Percentiles rank a stretch among this genome's conserved stretches.
These are phyloP conservation scores for Tremellales sp. DNA, from an alignment of 1,284 basidiomycete genomes.

Conservation along the genomic window DNA sequence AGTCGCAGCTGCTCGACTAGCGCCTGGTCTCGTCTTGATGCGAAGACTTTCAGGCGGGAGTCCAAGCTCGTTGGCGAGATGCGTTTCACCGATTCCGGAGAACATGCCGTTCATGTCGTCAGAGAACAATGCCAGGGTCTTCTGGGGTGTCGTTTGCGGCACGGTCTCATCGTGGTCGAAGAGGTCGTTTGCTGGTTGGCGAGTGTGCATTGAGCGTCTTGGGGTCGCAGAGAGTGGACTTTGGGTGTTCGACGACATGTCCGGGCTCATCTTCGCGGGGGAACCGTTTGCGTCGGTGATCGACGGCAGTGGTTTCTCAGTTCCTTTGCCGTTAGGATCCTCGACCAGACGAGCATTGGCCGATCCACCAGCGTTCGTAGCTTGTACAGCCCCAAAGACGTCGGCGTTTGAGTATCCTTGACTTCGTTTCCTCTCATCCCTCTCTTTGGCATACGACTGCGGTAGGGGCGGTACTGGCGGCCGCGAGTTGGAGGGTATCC, in stretches of 20 bases:
- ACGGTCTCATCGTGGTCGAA: not conserved
- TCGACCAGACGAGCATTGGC: too few relatives aligned
- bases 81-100: constrained; percentile 29
- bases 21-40: not conserved
- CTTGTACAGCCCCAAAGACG: constrained; percentile 5
- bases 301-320: constrained; percentile 12
- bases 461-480: not conserved
- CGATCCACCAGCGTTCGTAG: not conserved
- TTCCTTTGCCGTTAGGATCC: not conserved
- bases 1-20: not conserved
- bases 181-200: constrained; percentile 25
- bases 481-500: not conserved
- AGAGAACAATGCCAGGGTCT: constrained; percentile 27
- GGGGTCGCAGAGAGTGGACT: not conserved
- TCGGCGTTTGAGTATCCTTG: constrained; percentile 5
- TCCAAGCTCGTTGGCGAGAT: constrained; percentile 34
- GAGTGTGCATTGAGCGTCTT: constrained; percentile 15
- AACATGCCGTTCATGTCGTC: constrained; percentile 41
- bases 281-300: constrained; percentile 1
- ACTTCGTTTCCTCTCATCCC: constrained; percentile 1
- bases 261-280: not conserved
- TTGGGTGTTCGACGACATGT: not conserved
- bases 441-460: constrained; percentile 6
- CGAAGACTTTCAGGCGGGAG: constrained; percentile 29
- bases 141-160: constrained; percentile 8